These are phyloP conservation scores for Claviceps capensis DNA, from an alignment of 2,329 filamentous ascomycete genomes.

Conservation along the genomic window DNA sequence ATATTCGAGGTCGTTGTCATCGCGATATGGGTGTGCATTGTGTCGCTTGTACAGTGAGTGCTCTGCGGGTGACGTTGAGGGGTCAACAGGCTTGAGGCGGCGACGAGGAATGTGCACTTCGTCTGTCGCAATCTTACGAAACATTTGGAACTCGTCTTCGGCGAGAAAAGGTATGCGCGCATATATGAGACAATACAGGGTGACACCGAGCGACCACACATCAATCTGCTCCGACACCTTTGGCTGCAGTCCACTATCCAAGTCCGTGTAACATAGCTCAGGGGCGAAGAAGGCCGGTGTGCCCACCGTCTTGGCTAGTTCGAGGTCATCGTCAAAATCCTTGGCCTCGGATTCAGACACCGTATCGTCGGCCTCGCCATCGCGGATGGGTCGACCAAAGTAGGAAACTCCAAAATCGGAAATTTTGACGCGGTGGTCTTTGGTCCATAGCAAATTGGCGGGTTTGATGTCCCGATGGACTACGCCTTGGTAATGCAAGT, in stretches of 20 bases:
- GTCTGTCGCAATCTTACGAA: constrained; percentile 79
- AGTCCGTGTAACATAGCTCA: constrained; percentile 83
- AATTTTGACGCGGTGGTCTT: constrained; percentile 81
- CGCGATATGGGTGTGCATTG: constrained; percentile 54
- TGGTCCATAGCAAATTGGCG: constrained; percentile 81
- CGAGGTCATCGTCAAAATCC: constrained; percentile 83
- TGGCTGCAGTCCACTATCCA: constrained; percentile 52
- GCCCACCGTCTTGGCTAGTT: constrained; percentile 95
- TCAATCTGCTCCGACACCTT: constrained; percentile 90
- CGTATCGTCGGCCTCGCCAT: constrained; percentile 64
- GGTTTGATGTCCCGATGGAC: constrained; percentile 79
- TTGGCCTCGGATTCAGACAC: constrained; percentile 69
- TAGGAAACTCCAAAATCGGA: constrained; percentile 98
- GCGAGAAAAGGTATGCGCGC: constrained; percentile 88
- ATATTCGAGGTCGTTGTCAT: constrained; percentile 67
- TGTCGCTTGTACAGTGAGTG: constrained; percentile 42
- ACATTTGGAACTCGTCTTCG: constrained; percentile 83
- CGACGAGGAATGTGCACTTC: constrained; percentile 79
- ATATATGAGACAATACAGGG: constrained; percentile 88
- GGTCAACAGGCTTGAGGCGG: constrained; percentile 64
- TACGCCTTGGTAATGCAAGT: constrained; percentile 77
- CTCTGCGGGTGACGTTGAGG: constrained; percentile 40
- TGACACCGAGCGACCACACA: constrained; percentile 93
- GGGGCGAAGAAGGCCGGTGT: constrained; percentile 97
- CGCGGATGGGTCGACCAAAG: constrained; percentile 74